Evolutionary conservation across 495 filamentous ascomycete genomes (phyloP).

Genomic region (Penicillium paxilli): DNA sequence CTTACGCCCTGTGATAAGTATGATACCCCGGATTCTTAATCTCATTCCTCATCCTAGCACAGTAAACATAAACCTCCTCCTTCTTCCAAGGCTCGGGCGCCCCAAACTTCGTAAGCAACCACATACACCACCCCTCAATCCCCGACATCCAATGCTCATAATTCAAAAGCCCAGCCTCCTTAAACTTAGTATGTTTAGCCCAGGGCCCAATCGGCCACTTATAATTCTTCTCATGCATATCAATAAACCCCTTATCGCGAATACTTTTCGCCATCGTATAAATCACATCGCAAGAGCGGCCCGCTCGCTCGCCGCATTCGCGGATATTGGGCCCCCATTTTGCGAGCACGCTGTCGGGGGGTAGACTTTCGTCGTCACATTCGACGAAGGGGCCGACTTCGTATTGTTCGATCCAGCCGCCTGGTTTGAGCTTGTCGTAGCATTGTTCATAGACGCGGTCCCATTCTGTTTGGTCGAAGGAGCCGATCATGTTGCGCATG

Average conservation of each 20-base stretch:
- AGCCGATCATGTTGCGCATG: slow-evolving; percentile 22
- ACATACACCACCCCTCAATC: slow-evolving; percentile 29
- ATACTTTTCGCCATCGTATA: slow-evolving; percentile 21
- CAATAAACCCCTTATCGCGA: slow-evolving; percentile 32
- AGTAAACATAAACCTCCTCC: slow-evolving; percentile 25
- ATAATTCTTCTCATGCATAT: slow-evolving; percentile 17
- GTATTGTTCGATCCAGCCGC: slow-evolving; percentile 56
- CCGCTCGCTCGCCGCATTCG: slow-evolving; percentile 15
- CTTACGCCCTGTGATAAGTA: slow-evolving; percentile 19
- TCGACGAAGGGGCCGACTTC: slow-evolving; percentile 40
- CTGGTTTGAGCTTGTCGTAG: slow-evolving; percentile 37
- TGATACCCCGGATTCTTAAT: slow-evolving; percentile 23
- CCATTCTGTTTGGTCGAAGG: slow-evolving; percentile 28
- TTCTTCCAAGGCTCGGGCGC: slow-evolving; percentile 22
- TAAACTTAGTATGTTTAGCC: slow-evolving; percentile 20
- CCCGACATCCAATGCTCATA: slow-evolving; percentile 20
- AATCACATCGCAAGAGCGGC: slow-evolving; percentile 14
- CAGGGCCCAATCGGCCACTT: slow-evolving; percentile 27
- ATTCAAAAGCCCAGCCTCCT: slow-evolving; percentile 22
- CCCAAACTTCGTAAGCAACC: slow-evolving; percentile 26
- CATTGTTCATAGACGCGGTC: slow-evolving; percentile 25
- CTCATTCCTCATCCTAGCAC: slow-evolving; percentile 18
- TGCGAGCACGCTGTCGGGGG: slow-evolving; percentile 25
- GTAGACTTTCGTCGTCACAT: slow-evolving; percentile 45
- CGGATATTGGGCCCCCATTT: slow-evolving; percentile 19